Conservation (phyloP, 371 early-diverging fungal genomes). For the Mucor piriformis region DNA sequence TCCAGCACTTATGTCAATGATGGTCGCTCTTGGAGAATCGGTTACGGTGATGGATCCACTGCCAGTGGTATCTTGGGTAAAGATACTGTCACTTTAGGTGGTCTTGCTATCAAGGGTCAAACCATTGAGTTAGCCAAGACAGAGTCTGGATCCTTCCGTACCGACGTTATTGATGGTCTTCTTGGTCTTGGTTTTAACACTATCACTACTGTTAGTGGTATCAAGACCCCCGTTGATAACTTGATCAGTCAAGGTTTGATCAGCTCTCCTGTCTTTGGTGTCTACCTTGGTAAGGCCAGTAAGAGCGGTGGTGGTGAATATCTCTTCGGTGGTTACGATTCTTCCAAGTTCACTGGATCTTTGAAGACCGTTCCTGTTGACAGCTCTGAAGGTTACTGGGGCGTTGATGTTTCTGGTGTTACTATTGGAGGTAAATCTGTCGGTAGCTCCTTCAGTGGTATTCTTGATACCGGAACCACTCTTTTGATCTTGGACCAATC, state of each 20-base stretch:
- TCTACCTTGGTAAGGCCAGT: conserved; percentile 31
- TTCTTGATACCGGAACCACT: conserved; percentile 68
- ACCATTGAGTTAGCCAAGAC: conserved; percentile 27
- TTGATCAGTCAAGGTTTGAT: conserved; percentile 44
- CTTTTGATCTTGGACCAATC: conserved; percentile 52
- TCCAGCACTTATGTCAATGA: conserved; percentile 48
- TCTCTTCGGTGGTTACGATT: conserved; percentile 54
- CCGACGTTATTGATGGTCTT: conserved; percentile 27
- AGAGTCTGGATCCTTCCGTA: conserved; percentile 11
- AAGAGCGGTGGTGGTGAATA: conserved; percentile 45
- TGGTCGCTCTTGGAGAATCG: conserved; percentile 46
- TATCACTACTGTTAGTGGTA: conserved; percentile 37
- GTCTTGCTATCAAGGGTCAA: conserved; percentile 26
- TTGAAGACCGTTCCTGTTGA: conserved; percentile 54
- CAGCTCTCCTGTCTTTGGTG: conserved; percentile 36
- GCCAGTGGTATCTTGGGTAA: conserved; percentile 32
- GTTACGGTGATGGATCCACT: conserved; percentile 51
- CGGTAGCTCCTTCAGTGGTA: conserved; percentile 33
- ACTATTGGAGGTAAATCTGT: conserved; percentile 1
- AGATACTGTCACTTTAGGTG: conserved; percentile 32
- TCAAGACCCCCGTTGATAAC: conserved; percentile 42
- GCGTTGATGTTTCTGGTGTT: conserved; percentile 41
- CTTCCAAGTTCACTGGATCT: conserved; percentile 46
- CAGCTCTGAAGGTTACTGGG: conserved; percentile 49
- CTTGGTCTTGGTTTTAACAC: conserved; percentile 51